Conservation (phyloP, 176 grass and related monocot genomes). For the Lolium multiflorum region DNA sequence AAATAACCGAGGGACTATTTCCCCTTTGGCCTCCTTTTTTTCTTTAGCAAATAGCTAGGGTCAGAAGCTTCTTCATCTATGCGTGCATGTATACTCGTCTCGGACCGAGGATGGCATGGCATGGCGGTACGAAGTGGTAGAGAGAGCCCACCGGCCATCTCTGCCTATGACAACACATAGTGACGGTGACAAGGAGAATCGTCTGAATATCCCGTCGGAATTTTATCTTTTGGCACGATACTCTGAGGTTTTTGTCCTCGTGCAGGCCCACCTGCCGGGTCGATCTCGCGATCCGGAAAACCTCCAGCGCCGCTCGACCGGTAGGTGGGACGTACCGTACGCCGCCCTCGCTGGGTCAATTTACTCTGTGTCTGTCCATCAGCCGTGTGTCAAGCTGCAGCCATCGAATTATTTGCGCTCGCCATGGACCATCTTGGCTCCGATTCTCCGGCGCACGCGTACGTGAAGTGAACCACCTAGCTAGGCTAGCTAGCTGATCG, state of each 20-base stretch:
- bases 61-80: too few relatives aligned
- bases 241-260: conserved; percentile 15
- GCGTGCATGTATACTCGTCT: too few relatives aligned
- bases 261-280: not conserved
- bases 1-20: too few relatives aligned
- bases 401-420: not conserved
- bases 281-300: not conserved
- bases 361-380: too few relatives aligned
- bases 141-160: conserved; percentile 11
- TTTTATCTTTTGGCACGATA: not conserved
- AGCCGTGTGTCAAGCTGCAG: not conserved
- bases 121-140: not conserved
- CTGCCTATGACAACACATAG: not conserved
- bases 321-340: conserved; percentile 46
- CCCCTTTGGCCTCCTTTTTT: too few relatives aligned
- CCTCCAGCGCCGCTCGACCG: not conserved
- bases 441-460: too few relatives aligned
- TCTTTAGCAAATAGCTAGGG: too few relatives aligned
- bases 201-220: not conserved
- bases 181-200: not conserved
- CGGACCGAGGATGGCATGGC: not conserved
- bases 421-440: too few relatives aligned
- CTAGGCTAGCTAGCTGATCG: too few relatives aligned
- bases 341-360: too few relatives aligned
- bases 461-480: too few relatives aligned